Percentiles rank a stretch among this genome's conserved stretches.
phyloP scores from a whole-genome alignment of 2,329 filamentous ascomycete species.

The Periconia sp. region DNA sequence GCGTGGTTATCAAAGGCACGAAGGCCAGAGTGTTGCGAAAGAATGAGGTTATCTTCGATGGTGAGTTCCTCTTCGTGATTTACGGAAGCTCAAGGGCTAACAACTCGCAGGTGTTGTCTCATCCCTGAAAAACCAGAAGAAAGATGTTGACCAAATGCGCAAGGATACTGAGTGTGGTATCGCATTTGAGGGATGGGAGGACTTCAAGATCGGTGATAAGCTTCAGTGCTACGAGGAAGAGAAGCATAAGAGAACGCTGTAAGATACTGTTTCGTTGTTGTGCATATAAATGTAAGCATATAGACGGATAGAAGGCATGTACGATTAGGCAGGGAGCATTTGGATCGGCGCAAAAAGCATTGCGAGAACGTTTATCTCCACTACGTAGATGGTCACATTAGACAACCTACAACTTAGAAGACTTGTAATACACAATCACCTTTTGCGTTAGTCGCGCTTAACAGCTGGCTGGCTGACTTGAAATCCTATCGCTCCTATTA shows the following conservation, averaged over 20 bases:
- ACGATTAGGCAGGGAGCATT: constrained; percentile 1
- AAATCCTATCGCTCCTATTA: too few species aligned
- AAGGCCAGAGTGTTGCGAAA: constrained; percentile 75
- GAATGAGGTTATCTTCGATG: constrained; percentile 77
- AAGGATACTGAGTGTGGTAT: constrained; percentile 96
- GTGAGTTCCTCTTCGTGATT: constrained; percentile 60
- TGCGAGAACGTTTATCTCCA: not conserved
- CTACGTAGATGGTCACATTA: not conserved
- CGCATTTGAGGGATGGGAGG: constrained; percentile 79
- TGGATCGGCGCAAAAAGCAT: not conserved
- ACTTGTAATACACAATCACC: too few species aligned
- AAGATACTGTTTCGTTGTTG: constrained; percentile 16
- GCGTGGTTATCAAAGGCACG: constrained; percentile 67
- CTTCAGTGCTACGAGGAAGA: constrained; percentile 88
- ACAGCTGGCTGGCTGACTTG: too few species aligned
- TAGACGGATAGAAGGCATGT: not conserved
- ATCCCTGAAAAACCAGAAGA: constrained; percentile 90
- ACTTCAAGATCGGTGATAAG: constrained; percentile 79
- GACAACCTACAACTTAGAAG: too few species aligned
- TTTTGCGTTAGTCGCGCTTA: too few species aligned
- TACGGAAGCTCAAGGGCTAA: constrained; percentile 12
- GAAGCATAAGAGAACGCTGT: constrained; percentile 68
- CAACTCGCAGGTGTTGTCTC: constrained; percentile 69
- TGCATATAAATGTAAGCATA: not conserved
- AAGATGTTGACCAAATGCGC: constrained; percentile 85